Conservation (phyloP, 208 protist species). For the Sergeia podlipaevii region DNA sequence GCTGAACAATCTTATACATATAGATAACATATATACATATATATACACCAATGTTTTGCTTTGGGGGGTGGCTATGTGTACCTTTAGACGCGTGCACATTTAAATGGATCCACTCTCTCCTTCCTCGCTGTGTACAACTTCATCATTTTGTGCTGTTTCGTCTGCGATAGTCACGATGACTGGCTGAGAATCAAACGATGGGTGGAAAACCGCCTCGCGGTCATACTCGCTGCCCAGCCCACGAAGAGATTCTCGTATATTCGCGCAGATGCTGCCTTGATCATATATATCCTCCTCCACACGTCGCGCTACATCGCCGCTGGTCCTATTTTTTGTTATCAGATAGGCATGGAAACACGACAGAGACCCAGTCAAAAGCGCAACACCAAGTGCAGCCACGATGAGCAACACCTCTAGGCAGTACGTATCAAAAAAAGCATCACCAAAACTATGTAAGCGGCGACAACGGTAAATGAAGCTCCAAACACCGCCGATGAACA, state of each 20-base stretch:
- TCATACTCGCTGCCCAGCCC: too few relatives aligned
- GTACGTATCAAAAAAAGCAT: constrained; percentile 56
- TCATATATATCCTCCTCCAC: constrained; percentile 48
- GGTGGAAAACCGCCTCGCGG: too few relatives aligned
- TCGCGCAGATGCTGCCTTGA: constrained; percentile 38
- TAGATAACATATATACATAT: too few relatives aligned
- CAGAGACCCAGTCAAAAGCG: constrained; percentile 36
- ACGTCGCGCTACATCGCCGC: constrained; percentile 35
- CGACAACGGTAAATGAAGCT: constrained; percentile 35
- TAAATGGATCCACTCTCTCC: too few relatives aligned
- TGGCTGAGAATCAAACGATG: too few relatives aligned
- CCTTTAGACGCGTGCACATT: too few relatives aligned
- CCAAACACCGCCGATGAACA: constrained; percentile 40
- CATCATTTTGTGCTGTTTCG: too few relatives aligned
- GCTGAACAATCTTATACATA: too few relatives aligned
- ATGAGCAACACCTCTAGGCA: constrained; percentile 65
- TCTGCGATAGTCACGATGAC: too few relatives aligned
- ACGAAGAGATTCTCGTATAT: constrained; percentile 36
- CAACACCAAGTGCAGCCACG: constrained; percentile 33
- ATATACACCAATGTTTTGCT: too few relatives aligned
- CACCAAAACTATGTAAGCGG: constrained; percentile 16
- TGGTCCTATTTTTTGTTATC: constrained; percentile 62
- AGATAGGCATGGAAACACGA: constrained; percentile 64
- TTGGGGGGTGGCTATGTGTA: too few relatives aligned
- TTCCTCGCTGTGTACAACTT: too few relatives aligned